phyloP scores from a whole-genome alignment of 108 stramenopile species.

The Cyclotella sp. region DNA sequence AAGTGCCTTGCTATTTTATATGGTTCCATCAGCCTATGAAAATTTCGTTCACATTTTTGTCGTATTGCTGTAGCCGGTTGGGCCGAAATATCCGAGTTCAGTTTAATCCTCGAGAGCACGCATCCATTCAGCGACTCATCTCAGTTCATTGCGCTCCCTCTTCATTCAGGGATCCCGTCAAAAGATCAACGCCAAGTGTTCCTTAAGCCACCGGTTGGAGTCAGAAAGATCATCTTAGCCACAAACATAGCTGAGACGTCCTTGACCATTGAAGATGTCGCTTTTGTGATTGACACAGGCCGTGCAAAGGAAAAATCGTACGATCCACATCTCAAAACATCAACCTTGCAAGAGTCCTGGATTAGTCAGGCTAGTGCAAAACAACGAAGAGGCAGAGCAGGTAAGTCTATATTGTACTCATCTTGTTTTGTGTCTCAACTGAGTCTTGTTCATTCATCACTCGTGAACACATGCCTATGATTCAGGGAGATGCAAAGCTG shows the following conservation, averaged over 20 bases:
- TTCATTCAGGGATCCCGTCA: conserved; percentile 87
- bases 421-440: background rate
- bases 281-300: conserved; percentile 84
- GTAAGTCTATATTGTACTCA: conserved; percentile 56
- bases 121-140: conserved; percentile 63
- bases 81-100: conserved; percentile 87
- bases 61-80: conserved; percentile 63
- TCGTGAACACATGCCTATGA: background rate
- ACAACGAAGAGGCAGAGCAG: conserved; percentile 92
- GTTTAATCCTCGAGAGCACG: conserved; percentile 58
- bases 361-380: conserved; percentile 82
- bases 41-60: background rate
- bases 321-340: conserved; percentile 85
- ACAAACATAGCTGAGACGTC: conserved; percentile 97
- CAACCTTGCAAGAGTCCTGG: conserved; percentile 84
- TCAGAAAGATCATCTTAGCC: conserved; percentile 84
- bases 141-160: conserved; percentile 56
- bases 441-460: conserved; percentile 5
- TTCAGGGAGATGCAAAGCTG: conserved; percentile 67
- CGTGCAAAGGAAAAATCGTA: conserved; percentile 93
- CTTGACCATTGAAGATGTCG: conserved; percentile 93
- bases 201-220: conserved; percentile 55
- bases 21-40: background rate
- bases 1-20: background rate
- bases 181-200: conserved; percentile 85